These are phyloP conservation scores for Glycine latifolia DNA, from an alignment of 306 rosid genomes.

Conservation along the genomic window DNA sequence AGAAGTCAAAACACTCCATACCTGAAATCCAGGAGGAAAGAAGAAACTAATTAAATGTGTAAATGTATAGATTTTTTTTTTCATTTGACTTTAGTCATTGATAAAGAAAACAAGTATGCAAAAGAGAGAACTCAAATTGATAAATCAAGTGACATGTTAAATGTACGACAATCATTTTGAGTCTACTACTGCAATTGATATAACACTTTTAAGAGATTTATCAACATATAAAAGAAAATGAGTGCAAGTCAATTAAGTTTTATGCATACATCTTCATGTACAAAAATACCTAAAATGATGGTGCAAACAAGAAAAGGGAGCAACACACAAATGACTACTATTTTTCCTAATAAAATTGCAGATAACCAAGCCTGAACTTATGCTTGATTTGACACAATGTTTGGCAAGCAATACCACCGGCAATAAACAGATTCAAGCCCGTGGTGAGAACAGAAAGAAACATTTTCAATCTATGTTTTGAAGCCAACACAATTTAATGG, in stretches of 20 bases:
- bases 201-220: neutral
- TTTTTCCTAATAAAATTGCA: neutral
- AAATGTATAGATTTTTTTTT: constrained; percentile 5
- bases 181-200: neutral
- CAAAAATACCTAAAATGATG: neutral
- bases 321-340: neutral
- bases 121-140: neutral
- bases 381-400: neutral
- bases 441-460: neutral
- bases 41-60: neutral
- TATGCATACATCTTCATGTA: neutral
- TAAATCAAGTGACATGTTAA: neutral
- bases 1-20: constrained; percentile 81
- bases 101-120: constrained; percentile 12
- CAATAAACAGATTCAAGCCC: constrained; percentile 12
- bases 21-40: constrained; percentile 55
- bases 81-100: constrained; percentile 19
- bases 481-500: constrained; percentile 9
- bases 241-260: neutral
- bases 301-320: neutral
- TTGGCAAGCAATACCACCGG: neutral
- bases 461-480: neutral
- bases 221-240: neutral
- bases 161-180: neutral
- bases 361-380: constrained; percentile 1